Conservation (phyloP, 495 filamentous ascomycete species). For the Jackrogersella minutella region DNA sequence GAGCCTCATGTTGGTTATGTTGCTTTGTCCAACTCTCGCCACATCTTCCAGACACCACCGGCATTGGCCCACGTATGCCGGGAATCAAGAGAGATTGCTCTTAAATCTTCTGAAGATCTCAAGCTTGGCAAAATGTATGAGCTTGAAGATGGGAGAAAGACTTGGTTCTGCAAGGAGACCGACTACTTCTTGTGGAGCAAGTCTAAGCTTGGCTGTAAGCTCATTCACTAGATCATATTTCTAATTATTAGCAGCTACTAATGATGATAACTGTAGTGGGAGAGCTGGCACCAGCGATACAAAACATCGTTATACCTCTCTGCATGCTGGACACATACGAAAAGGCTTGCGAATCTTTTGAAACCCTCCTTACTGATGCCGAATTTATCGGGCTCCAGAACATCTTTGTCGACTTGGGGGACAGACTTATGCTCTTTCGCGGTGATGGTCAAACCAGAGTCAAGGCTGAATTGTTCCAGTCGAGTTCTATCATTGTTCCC, state of each 20-base stretch:
- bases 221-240: background rate
- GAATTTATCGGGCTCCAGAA: background rate
- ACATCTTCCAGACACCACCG: background rate
- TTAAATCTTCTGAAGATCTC: too few relatives aligned
- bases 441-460: background rate
- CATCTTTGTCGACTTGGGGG: background rate
- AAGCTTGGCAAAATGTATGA: background rate
- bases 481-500: background rate
- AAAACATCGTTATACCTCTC: conserved; percentile 11
- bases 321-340: background rate
- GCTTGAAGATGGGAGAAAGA: background rate
- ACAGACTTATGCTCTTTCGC: background rate
- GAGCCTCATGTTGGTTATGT: background rate
- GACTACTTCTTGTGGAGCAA: conserved; percentile 13
- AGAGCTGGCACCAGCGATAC: background rate
- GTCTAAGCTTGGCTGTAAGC: conserved; percentile 3
- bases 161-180: conserved; percentile 11
- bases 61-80: conserved; percentile 4
- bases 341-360: background rate
- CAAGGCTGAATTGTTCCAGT: background rate
- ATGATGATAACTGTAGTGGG: conserved; percentile 11
- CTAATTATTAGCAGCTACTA: background rate
- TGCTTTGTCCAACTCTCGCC: background rate
- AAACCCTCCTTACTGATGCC: background rate
- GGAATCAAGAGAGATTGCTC: background rate